Conservation (phyloP, 306 rosid species). For the Malus asiatica region DNA sequence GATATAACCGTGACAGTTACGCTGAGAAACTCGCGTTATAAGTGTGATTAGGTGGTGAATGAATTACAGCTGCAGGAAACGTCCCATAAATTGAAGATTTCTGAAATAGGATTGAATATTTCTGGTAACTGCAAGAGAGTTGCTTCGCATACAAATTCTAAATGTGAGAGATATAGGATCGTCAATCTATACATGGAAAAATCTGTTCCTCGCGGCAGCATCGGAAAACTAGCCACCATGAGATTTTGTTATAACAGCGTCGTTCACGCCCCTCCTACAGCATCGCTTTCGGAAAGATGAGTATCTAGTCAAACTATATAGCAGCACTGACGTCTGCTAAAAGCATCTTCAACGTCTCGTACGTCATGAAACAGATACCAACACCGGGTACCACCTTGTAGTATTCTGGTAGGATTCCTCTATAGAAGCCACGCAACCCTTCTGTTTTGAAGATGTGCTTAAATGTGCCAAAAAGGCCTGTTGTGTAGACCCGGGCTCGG, state of each 20-base stretch:
- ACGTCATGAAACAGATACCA: slow-evolving; percentile 97
- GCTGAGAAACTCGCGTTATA: not conserved
- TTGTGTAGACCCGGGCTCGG: slow-evolving; percentile 77
- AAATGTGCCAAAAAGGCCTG: slow-evolving; percentile 67
- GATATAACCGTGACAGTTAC: not conserved
- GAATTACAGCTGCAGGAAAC: not conserved
- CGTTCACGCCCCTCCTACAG: not conserved
- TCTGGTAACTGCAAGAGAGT: not conserved
- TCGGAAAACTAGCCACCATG: slow-evolving; percentile 33
- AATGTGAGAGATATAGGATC: not conserved
- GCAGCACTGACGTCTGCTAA: slow-evolving; percentile 43
- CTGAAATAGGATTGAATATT: not conserved
- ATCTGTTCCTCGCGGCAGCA: slow-evolving; percentile 34
- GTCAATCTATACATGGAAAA: slow-evolving; percentile 50
- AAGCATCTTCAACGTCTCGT: slow-evolving; percentile 74
- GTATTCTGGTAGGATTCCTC: slow-evolving; percentile 96
- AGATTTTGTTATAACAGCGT: slow-evolving; percentile 24
- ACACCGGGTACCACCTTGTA: slow-evolving; percentile 98
- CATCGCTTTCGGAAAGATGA: not conserved
- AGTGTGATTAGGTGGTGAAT: not conserved
- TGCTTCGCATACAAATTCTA: slow-evolving; percentile 4
- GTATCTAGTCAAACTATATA: slow-evolving; percentile 20
- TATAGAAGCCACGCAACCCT: slow-evolving; percentile 78
- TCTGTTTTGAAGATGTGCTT: slow-evolving; percentile 69
- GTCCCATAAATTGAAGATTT: not conserved